Evolutionary conservation across 176 grass and related monocot species (phyloP).

Genomic region (Areca catechu): DNA sequence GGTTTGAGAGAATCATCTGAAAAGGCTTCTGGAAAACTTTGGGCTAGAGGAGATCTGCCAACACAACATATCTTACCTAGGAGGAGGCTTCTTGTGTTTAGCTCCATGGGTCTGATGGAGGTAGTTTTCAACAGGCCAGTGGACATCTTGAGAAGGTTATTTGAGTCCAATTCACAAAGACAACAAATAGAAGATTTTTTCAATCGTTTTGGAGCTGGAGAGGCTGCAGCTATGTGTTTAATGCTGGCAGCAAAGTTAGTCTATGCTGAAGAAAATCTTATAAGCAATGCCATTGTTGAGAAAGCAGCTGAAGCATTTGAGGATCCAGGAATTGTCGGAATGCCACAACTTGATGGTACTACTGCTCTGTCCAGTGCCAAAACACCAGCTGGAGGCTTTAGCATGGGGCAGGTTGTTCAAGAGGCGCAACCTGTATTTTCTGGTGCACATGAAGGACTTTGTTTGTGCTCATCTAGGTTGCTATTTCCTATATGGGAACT

Average conservation of each 20-base stretch:
- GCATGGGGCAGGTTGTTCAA: conserved; percentile 98
- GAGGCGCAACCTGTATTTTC: conserved; percentile 88
- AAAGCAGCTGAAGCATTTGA: conserved; percentile 96
- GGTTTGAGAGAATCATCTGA: conserved; percentile 51
- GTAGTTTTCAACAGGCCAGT: conserved; percentile 83
- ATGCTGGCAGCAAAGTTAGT: conserved; percentile 78
- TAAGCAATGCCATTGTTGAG: conserved; percentile 66
- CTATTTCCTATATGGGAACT: conserved; percentile 91
- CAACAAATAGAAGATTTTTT: conserved; percentile 88
- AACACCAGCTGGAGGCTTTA: conserved; percentile 81
- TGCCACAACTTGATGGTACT: conserved; percentile 64
- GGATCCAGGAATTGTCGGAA: conserved; percentile 76
- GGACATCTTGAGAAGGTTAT: conserved; percentile 87
- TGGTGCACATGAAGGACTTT: conserved; percentile 92
- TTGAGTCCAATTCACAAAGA: conserved; percentile 68
- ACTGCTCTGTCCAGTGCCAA: conserved; percentile 56
- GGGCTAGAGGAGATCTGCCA: conserved; percentile 84
- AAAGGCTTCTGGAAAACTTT: conserved; percentile 56
- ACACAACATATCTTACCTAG: conserved; percentile 91
- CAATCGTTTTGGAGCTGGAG: conserved; percentile 79
- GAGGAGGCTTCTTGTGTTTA: conserved; percentile 85
- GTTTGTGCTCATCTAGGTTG: conserved; percentile 88
- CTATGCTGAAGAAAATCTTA: conserved; percentile 62
- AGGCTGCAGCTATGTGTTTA: conserved; percentile 95
- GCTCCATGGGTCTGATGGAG: conserved; percentile 90